Evolutionary conservation across 371 early-diverging fungal genomes (phyloP), one percentile per base, ranked within the genome.

Genomic region (Caulochytrium protostelioides): DNA sequence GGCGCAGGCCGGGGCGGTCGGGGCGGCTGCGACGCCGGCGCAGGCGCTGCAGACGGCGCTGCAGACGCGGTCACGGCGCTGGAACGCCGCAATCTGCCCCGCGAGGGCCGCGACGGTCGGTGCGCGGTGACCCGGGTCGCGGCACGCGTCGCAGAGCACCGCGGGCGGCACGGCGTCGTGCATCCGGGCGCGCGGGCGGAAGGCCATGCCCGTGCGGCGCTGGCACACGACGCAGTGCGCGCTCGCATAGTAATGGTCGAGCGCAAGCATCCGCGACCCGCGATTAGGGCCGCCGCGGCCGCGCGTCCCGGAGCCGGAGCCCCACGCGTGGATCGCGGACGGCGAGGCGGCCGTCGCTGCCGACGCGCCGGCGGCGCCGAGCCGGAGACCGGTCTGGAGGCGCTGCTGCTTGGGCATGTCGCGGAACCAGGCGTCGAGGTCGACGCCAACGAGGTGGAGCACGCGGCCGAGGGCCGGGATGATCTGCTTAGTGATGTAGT

Each of bases 401-500:
- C 46, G 34, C 4, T 51, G 26, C 6, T 43, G 36, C 32, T 54
- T 55, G 15, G 61, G 61, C 58, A 65, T 57, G n/a, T 55, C 50
- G 24, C 39, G 14, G 38, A 43, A 65, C 65, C 65, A 65, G 8
- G 29, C 14, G 19, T 29, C 38, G 5, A 59, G 25, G 45, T 62
- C 83, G 18, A 71, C 73, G 7, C 83, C 84, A 2, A 81, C 53
- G 3, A 84, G 54, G 21, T 74, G 70, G 30, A 86, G 76, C 13
- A 84, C 50, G n/a, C 90, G 49, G 20, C 65, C 48, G 6, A 89
- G 49, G 0, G 79, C 69, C 0, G 83, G 81, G n/a, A 79, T 72
- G 21, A 83, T 69, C 54, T 79, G 79, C 44, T 76, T 79, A 2
- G 62, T 58, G 32, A 89, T 76, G 41, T 89, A 85, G 44, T 83